A percentile compares a stretch with the other conserved stretches of the same genome.
phyloP scores from a whole-genome alignment of 2,329 filamentous ascomycete genomes.

The Chaetothyriales sp. region DNA sequence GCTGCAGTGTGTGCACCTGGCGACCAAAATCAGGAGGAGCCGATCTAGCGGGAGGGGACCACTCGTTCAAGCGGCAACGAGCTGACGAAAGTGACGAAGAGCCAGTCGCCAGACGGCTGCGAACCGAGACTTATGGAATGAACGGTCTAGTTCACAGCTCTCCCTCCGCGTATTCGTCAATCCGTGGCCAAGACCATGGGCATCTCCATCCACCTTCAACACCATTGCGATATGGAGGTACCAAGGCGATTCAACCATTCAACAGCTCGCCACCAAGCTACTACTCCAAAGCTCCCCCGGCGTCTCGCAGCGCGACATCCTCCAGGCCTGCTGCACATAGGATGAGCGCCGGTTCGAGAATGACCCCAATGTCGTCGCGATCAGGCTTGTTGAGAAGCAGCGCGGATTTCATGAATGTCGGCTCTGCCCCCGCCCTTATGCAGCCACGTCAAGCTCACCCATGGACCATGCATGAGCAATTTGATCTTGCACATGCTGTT shows the following conservation, averaged over 20 bases:
- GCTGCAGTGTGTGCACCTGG: slow-evolving; percentile 3
- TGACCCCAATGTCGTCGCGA: not conserved
- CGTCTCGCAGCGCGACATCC: not conserved
- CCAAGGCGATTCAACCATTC: not conserved
- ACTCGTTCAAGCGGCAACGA: not conserved
- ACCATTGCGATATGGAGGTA: not conserved
- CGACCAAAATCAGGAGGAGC: not conserved
- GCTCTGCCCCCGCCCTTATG: not conserved
- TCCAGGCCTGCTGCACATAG: not conserved
- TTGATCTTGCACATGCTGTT: not conserved
- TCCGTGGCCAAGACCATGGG: not conserved
- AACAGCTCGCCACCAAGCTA: not conserved
- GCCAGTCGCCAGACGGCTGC: not conserved
- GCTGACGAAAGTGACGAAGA: not conserved
- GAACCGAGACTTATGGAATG: not conserved
- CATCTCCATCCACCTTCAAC: not conserved
- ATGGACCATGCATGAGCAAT: not conserved
- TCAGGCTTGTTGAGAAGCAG: not conserved
- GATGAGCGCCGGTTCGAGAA: not conserved
- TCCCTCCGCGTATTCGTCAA: not conserved
- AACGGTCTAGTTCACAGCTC: not conserved
- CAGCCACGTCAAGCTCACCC: not conserved
- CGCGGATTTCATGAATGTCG: not conserved
- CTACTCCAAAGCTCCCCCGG: not conserved
- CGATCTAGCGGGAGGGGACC: not conserved